Evolutionary conservation across 177 flowering plant genomes (phyloP).

Genomic region (Vitis hybrid): DNA sequence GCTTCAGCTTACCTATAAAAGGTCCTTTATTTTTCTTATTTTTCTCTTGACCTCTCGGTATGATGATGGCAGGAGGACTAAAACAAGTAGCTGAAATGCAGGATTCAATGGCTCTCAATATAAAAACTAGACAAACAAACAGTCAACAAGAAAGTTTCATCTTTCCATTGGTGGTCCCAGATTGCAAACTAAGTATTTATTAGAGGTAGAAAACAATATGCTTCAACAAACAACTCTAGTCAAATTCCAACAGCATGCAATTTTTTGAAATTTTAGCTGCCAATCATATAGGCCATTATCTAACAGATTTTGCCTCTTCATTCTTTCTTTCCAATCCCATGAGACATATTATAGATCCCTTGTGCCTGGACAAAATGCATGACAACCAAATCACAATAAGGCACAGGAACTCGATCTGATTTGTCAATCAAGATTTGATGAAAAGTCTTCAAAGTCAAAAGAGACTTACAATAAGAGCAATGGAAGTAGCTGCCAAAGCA

Average conservation of each 20-base stretch:
- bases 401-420: no score
- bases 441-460: neutral
- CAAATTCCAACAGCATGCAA: neutral
- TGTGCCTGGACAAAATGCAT: conserved; percentile 41
- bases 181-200: conserved; percentile 11
- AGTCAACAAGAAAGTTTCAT: no score
- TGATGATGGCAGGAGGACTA: no score
- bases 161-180: neutral
- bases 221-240: neutral
- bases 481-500: conserved; percentile 52
- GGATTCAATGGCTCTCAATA: no score
- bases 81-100: no score
- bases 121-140: no score
- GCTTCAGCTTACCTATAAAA: no score
- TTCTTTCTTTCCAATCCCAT: conserved; percentile 85
- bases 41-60: no score
- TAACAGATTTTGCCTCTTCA: conserved; percentile 21
- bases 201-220: neutral
- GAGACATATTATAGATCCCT: conserved; percentile 78
- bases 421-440: neutral
- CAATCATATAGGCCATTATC: neutral
- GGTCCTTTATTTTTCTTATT: no score
- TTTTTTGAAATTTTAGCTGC: neutral
- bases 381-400: neutral
- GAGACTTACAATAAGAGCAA: conserved; percentile 57